Base-by-base conservation (phyloP, 805 yeast genomes). In the Saccharomycopsis sp. region DNA sequence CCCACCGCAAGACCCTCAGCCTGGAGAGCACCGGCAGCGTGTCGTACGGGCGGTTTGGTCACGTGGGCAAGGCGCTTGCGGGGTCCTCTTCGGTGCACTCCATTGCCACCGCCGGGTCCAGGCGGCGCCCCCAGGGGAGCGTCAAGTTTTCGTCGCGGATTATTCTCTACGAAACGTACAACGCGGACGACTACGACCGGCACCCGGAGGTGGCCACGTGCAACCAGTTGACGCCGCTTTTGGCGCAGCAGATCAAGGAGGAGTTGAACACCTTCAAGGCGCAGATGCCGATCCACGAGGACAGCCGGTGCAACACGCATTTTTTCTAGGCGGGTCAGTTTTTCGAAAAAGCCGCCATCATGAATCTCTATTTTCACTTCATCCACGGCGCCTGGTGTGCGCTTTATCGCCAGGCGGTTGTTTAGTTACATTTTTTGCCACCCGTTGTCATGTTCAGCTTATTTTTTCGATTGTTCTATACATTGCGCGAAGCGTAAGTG, bases 171-270 rank as follows among this genome's bases (percentile, higher is more conserved):
- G 95, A 90, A 60, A 92, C 97, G 0, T 90, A 87, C 70, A 80
- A 85, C 59, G 84, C 84, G 41, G 84, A 80, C 18, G 97, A 88
- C 63, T 92, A 92, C 70, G 97, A 92, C 70, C 82, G 99, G 65
- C 90, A 85, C 63, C 97, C 97, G 0, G 97, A 91, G 62, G 76
- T 84, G 29, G 96, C 96, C 2, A 91, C 97, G 1, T 92, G 97
- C 72, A 90, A 91, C 70, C 90, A 86, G 67, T 76, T 91, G 69
- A 91, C 97, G 1, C 97, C 97, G 3, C 76, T 79, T 58, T 72
- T 91, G 67, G 97, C 97, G 0, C 91, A 89, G 69, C 82, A 81
- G 70, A 90, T 92, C 65, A 87, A 85, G 71, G 87, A 85, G 44
- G 98, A 92, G 70, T 75, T 92, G 68, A 91, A 94, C 70, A 79